phyloP scores from a whole-genome alignment of 345 rosid genomes.

The Aurinia saxatilis region DNA sequence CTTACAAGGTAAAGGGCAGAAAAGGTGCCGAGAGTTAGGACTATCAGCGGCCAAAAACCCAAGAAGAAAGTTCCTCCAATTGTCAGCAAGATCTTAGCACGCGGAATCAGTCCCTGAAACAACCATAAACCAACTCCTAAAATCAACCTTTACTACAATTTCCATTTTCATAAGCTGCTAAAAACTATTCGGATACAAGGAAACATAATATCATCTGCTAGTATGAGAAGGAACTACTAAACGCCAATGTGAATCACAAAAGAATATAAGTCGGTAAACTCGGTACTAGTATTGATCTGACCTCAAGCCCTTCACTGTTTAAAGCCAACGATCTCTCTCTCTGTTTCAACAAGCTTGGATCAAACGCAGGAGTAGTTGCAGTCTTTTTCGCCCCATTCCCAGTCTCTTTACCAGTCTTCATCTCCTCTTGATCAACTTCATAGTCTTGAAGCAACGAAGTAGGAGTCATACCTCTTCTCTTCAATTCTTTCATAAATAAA shows the following conservation, averaged over 20 bases:
- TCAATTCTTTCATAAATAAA: slow-evolving; percentile 85
- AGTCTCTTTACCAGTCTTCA: slow-evolving; percentile 41
- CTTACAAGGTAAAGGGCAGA: slow-evolving; percentile 77
- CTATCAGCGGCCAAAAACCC: slow-evolving; percentile 77
- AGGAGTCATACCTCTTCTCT: slow-evolving; percentile 89
- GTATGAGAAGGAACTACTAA: not conserved
- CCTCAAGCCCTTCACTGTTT: slow-evolving; percentile 99
- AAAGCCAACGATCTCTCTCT: slow-evolving; percentile 79
- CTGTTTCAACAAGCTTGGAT: slow-evolving; percentile 57
- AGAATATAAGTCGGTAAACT: no score
- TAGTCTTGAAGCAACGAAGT: slow-evolving; percentile 76
- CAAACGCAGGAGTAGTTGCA: slow-evolving; percentile 59
- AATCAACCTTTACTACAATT: not conserved
- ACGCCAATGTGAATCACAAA: no score
- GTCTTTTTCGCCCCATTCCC: slow-evolving; percentile 51
- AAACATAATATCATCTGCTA: not conserved
- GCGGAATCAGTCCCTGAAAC: slow-evolving; percentile 87
- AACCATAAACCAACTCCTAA: not conserved
- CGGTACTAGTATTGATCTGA: slow-evolving; percentile 14
- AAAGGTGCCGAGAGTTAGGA: slow-evolving; percentile 58
- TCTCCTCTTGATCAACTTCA: slow-evolving; percentile 45
- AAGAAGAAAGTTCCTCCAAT: slow-evolving; percentile 91
- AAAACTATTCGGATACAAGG: not conserved
- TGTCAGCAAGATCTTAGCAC: slow-evolving; percentile 71
- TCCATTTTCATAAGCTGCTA: not conserved